Evolutionary conservation across 306 rosid genomes (phyloP), one percentile per base, ranked within the genome.

Genomic region (Vigna mungo): DNA sequence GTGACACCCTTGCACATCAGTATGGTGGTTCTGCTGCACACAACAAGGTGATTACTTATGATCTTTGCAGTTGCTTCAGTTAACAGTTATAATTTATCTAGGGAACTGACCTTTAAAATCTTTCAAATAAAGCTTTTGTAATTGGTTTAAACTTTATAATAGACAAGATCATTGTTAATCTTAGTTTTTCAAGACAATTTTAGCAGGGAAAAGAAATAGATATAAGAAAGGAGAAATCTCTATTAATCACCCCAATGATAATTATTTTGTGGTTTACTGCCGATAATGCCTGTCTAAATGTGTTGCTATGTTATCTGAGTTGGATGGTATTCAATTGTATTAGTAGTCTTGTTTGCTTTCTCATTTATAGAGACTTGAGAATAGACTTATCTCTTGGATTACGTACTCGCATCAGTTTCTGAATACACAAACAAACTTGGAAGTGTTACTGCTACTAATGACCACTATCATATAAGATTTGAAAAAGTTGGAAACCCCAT

Each of bases 1-100:
- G 97, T 49, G 96, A 92, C 79, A 86, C 86, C 30, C 93, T 92
- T 53, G 95, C 97, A 81, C 75, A 88, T n/a, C 96, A 92, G 43
- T 92, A 92, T 73, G 97, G 97, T 15, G 97, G 97, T 55, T 92
- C 97, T 76, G 90, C 96, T 64, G 97, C 97, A 18, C 97, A 92
- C 82, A 92, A 92, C 52, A 92, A 92, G 96, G 97, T 92, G 74
- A 78, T 44, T 72, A 61, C 65, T 55, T 65, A 36, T 14, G 51
- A 30, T 54, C 25, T 51, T 54, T 53, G 59, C 58, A 25, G 18
- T 72, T 52, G 32, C 61, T 80, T 80, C 47, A 30, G 13, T 54
- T 74, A 17, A 59, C 39, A 63, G 2, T 39, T 86, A 47, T 56
- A 56, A 65, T 62, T 75, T 75, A 18, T 17, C n/a, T 21, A 27